Evolutionary conservation across 1,139 yeast species (phyloP).

Genomic region (Blastobotrys persicus): DNA sequence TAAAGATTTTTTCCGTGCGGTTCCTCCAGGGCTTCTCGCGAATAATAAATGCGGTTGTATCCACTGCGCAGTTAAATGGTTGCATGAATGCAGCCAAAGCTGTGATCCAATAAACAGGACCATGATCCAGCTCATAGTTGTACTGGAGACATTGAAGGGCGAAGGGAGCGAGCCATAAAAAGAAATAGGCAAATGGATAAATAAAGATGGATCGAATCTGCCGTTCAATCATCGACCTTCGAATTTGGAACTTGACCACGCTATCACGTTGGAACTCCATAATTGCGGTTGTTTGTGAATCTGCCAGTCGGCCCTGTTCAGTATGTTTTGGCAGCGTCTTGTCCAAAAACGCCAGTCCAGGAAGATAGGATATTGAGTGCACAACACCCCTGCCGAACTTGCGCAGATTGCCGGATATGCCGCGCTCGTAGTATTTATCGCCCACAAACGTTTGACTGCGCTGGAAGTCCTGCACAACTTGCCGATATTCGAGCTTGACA

Average conservation of each 20-base stretch:
- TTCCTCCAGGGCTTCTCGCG: slow-evolving; percentile 77
- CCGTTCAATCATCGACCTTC: slow-evolving; percentile 66
- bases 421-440: slow-evolving; percentile 10
- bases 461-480: slow-evolving; percentile 31
- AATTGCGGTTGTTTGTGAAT: slow-evolving; percentile 33
- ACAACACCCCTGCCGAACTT: slow-evolving; percentile 10
- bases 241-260: slow-evolving; percentile 54
- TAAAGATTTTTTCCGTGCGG: slow-evolving; percentile 31
- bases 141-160: slow-evolving; percentile 64
- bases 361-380: slow-evolving; percentile 27
- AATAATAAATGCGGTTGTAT: slow-evolving; percentile 68
- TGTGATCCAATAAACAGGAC: slow-evolving; percentile 62
- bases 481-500: slow-evolving; percentile 47
- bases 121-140: slow-evolving; percentile 43
- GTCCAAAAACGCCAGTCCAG: slow-evolving; percentile 32
- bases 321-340: slow-evolving; percentile 8
- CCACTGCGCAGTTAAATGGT: slow-evolving; percentile 77
- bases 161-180: slow-evolving; percentile 80
- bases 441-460: slow-evolving; percentile 27
- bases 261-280: slow-evolving; percentile 55
- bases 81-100: slow-evolving; percentile 71
- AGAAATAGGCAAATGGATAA: slow-evolving; percentile 77
- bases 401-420: slow-evolving; percentile 9
- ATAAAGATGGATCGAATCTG: slow-evolving; percentile 79
- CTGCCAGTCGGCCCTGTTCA: slow-evolving; percentile 8